A percentile compares a stretch with the other conserved stretches of the same genome.
Evolutionary conservation across 129 eudicot genomes (phyloP).

Genomic region (Flaveria trinervia): DNA sequence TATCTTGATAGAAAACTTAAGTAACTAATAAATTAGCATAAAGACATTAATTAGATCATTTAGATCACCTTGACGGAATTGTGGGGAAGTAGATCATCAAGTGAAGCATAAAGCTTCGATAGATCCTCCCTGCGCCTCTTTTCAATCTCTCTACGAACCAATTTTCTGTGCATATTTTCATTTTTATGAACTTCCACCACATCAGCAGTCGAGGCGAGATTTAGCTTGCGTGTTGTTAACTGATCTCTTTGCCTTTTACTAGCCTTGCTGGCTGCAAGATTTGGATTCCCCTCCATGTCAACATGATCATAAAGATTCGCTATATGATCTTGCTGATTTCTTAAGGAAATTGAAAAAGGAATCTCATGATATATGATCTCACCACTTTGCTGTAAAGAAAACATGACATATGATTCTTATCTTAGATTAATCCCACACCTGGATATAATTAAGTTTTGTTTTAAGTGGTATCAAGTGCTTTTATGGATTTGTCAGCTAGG

Average conservation of each 20-base stretch:
- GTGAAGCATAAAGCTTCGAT: slow-evolving; percentile 59
- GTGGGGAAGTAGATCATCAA: slow-evolving; percentile 62
- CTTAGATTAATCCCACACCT: slow-evolving; percentile 35
- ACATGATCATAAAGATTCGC: slow-evolving; percentile 25
- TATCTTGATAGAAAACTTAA: no score
- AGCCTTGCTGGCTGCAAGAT: slow-evolving; percentile 9
- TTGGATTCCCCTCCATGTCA: slow-evolving; percentile 15
- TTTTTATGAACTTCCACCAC: slow-evolving; percentile 13
- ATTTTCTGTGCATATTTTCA: slow-evolving; percentile 31
- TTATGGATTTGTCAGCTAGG: slow-evolving; percentile 21
- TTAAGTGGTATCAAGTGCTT: slow-evolving; percentile 7
- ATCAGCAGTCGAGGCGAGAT: slow-evolving; percentile 10
- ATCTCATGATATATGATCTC: slow-evolving; percentile 38
- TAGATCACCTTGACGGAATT: slow-evolving; percentile 54
- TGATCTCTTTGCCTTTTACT: slow-evolving; percentile 26
- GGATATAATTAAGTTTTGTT: slow-evolving; percentile 28
- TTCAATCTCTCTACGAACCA: slow-evolving; percentile 60
- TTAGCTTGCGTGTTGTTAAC: slow-evolving; percentile 10
- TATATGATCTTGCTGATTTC: slow-evolving; percentile 41
- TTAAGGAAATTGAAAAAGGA: slow-evolving; percentile 28
- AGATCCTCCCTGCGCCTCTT: slow-evolving; percentile 67
- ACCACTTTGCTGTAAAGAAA: slow-evolving; percentile 49
- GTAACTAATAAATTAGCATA: neutral
- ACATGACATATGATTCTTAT: slow-evolving; percentile 31
- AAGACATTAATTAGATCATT: neutral